phyloP scores from a whole-genome alignment of 192 early-diverging fungal genomes.

The Pilaira anomala region DNA sequence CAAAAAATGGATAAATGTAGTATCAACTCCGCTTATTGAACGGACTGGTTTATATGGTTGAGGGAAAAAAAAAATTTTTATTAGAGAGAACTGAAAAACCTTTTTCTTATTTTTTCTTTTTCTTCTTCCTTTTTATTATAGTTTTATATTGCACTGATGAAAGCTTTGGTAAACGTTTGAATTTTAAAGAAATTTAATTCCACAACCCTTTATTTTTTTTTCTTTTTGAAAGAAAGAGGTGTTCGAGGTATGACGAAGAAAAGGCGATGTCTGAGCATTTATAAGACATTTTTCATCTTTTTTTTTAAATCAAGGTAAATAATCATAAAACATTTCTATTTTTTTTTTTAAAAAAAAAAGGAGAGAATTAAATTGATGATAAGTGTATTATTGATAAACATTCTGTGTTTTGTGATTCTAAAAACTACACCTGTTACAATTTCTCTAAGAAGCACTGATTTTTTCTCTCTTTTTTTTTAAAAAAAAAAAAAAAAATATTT shows the following conservation, averaged over 20 bases:
- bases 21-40: background rate
- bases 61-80: too few species aligned
- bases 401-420: constrained; percentile 15
- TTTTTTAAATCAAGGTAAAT: constrained; percentile 6
- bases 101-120: background rate
- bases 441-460: constrained; percentile 23
- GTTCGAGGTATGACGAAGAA: constrained; percentile 9
- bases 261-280: constrained; percentile 16
- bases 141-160: constrained; percentile 15
- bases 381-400: constrained; percentile 15
- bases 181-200: constrained; percentile 1
- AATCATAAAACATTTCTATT: background rate
- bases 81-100: too few species aligned
- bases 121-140: constrained; percentile 1
- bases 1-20: too few species aligned
- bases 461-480: background rate
- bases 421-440: constrained; percentile 4
- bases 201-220: background rate
- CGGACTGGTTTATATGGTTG: too few species aligned
- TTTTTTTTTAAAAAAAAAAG: background rate
- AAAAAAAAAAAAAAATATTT: too few species aligned
- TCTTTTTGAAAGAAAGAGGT: background rate
- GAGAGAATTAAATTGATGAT: constrained; percentile 9
- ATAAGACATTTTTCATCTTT: background rate
- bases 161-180: constrained; percentile 13